Conservation (phyloP, 2,329 filamentous ascomycete species). For the Onygenales sp. region DNA sequence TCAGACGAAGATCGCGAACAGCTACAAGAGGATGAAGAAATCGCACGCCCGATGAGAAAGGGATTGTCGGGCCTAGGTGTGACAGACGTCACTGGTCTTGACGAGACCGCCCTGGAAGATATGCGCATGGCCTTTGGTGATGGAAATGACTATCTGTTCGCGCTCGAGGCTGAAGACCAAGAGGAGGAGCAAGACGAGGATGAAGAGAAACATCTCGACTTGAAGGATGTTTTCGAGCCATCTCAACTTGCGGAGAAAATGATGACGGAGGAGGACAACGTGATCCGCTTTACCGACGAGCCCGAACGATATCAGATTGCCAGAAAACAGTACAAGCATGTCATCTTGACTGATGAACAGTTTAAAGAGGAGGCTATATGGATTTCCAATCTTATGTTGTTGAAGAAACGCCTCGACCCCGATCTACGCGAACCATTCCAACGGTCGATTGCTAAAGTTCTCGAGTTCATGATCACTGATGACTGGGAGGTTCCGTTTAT, state of each 20-base stretch:
- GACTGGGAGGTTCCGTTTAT: conserved; percentile 96
- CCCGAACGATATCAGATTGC: conserved; percentile 92
- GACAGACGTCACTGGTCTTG: conserved; percentile 73
- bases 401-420: conserved; percentile 65
- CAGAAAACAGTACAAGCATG: conserved; percentile 74
- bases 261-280: conserved; percentile 89
- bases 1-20: conserved; percentile 71
- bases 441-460: conserved; percentile 78
- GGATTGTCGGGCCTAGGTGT: conserved; percentile 57
- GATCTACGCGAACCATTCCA: conserved; percentile 76
- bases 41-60: conserved; percentile 67
- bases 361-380: conserved; percentile 83
- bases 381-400: conserved; percentile 84
- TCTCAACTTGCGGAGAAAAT: conserved; percentile 90
- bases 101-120: conserved; percentile 87
- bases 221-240: conserved; percentile 97
- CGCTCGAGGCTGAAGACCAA: conserved; percentile 77
- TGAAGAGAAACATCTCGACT: conserved; percentile 75
- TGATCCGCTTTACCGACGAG: conserved; percentile 78
- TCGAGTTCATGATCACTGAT: conserved; percentile 91
- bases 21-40: conserved; percentile 76
- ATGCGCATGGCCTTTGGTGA: conserved; percentile 95
- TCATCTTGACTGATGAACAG: conserved; percentile 72
- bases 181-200: conserved; percentile 67
- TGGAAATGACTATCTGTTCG: conserved; percentile 93